These are phyloP conservation scores for Paramyrothecium sp. DNA, from an alignment of 2,329 filamentous ascomycete genomes.

Conservation along the genomic window DNA sequence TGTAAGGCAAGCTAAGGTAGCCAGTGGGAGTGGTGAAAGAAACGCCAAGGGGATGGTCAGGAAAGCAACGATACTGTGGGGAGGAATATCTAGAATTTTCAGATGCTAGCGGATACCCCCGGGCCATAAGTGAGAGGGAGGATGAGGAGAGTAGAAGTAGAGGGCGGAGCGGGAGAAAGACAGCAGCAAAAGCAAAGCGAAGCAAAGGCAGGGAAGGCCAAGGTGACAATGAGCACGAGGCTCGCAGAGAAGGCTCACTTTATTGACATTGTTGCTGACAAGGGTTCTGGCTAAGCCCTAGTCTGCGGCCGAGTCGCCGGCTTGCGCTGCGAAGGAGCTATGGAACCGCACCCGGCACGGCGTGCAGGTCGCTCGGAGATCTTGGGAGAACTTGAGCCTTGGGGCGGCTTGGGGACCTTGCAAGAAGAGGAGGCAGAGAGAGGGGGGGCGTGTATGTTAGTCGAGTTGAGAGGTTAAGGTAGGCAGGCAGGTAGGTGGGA, in stretches of 20 bases:
- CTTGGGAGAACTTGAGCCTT: neutral
- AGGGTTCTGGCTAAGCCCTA: constrained; percentile 31
- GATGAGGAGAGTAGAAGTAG: constrained; percentile 11
- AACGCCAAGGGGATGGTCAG: neutral
- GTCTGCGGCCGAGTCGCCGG: constrained; percentile 20
- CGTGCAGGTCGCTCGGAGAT: constrained; percentile 28
- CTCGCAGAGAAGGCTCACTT: constrained; percentile 44
- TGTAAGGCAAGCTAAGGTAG: constrained; percentile 13
- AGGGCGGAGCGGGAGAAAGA: constrained; percentile 13
- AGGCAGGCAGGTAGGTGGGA: neutral
- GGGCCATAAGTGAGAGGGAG: constrained; percentile 12
- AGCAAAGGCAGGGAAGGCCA: constrained; percentile 5
- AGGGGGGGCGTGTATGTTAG: neutral
- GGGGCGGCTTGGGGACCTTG: neutral
- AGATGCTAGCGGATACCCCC: too few species aligned
- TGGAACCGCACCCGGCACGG: constrained; percentile 17
- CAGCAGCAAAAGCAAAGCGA: constrained; percentile 17
- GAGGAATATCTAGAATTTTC: constrained; percentile 3
- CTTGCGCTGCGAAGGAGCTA: constrained; percentile 3
- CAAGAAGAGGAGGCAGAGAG: neutral
- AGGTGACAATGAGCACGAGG: constrained; percentile 9
- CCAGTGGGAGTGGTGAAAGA: constrained; percentile 6
- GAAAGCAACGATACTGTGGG: constrained; percentile 11
- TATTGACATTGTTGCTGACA: constrained; percentile 48
- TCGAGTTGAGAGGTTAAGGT: neutral